phyloP scores from a whole-genome alignment of 2,329 filamentous ascomycete species.

The Botrytis tulipae region DNA sequence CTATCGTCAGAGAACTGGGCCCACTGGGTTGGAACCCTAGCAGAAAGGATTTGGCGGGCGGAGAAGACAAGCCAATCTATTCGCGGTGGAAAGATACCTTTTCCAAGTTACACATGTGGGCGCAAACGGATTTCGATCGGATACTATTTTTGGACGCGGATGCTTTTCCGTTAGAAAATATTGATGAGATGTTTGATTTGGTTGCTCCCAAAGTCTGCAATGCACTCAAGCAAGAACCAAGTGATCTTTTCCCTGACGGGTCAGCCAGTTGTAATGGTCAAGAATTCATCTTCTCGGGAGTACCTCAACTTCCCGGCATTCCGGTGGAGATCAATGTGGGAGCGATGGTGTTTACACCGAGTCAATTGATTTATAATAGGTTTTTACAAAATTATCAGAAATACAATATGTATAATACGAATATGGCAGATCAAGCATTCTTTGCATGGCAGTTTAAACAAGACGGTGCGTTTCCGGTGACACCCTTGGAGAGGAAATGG shows the following conservation, averaged over 20 bases:
- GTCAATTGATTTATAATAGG: neutral
- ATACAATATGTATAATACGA: slow-evolving; percentile 4
- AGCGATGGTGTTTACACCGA: slow-evolving; percentile 15
- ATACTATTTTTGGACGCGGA: slow-evolving; percentile 23
- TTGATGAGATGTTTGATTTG: slow-evolving; percentile 25
- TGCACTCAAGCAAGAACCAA: neutral
- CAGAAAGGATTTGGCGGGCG: neutral
- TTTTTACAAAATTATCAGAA: slow-evolving; percentile 14
- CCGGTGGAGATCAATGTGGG: slow-evolving; percentile 16
- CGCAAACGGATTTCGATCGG: slow-evolving; percentile 22
- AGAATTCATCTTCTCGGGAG: slow-evolving; percentile 4
- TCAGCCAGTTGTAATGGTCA: neutral
- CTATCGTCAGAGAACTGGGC: slow-evolving; percentile 22
- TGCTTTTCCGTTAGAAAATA: slow-evolving; percentile 25
- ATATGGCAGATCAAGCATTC: slow-evolving; percentile 21
- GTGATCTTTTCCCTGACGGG: slow-evolving; percentile 8
- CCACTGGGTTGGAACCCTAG: slow-evolving; percentile 22
- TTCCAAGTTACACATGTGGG: slow-evolving; percentile 27
- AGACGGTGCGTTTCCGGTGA: slow-evolving; percentile 16
- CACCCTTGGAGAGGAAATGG: slow-evolving; percentile 8
- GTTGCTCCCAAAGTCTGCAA: slow-evolving; percentile 17
- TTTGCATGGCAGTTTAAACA: slow-evolving; percentile 16
- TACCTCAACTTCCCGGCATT: neutral
- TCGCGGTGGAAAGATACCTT: slow-evolving; percentile 25
- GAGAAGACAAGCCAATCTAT: slow-evolving; percentile 2